Conservation (phyloP, 805 yeast species). For the Ogataea naganishii region DNA sequence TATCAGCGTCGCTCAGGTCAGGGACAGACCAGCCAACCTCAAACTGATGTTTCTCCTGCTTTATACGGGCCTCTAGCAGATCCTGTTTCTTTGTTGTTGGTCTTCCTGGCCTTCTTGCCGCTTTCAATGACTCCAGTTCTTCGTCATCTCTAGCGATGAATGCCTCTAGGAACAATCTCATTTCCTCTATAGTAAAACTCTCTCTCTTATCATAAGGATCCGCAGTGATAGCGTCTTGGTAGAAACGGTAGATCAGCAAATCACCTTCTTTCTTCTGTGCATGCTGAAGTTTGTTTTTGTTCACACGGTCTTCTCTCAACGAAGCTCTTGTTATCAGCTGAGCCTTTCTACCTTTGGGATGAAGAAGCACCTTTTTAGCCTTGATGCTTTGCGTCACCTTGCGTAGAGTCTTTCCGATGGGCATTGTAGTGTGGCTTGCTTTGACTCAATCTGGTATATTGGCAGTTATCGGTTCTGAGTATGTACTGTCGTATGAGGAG, state of each 20-base stretch:
- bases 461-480: no score
- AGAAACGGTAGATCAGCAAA: constrained; percentile 44
- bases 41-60: constrained; percentile 54
- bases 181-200: constrained; percentile 46
- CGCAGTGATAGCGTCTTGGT: constrained; percentile 48
- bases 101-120: constrained; percentile 76
- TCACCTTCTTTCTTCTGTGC: constrained; percentile 54
- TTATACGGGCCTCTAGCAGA: constrained; percentile 49
- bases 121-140: constrained; percentile 56
- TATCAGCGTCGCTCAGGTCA: constrained; percentile 52
- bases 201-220: constrained; percentile 28
- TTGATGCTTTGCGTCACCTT: constrained; percentile 57
- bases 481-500: no score
- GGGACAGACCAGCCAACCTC: constrained; percentile 66
- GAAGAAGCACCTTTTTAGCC: constrained; percentile 51
- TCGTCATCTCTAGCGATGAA: constrained; percentile 65
- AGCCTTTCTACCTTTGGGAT: constrained; percentile 86
- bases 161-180: constrained; percentile 50
- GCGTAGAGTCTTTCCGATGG: constrained; percentile 54
- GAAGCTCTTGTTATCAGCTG: constrained; percentile 82
- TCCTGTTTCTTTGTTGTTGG: constrained; percentile 71
- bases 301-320: constrained; percentile 67
- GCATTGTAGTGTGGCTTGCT: constrained; percentile 42
- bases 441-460: no score
- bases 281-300: constrained; percentile 46